Percentiles rank a stretch among this genome's conserved stretches.
Evolutionary conservation across 202 grass and related monocot species (phyloP).

Genomic region (Alloteropsis angusta): DNA sequence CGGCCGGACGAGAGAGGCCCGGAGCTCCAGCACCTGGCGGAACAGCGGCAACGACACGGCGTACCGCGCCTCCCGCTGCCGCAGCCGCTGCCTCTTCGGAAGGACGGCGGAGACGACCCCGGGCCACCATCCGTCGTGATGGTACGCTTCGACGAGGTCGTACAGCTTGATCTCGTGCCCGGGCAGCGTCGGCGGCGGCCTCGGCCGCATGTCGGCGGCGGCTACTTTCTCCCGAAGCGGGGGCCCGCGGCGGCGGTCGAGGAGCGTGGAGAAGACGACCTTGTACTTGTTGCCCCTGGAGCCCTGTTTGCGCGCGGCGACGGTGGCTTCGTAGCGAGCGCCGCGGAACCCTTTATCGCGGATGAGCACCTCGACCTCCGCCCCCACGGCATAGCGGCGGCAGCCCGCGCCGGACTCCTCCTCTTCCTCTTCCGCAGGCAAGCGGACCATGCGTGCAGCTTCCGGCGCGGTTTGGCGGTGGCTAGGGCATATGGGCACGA

Average conservation of each 20-base stretch:
- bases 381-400: neutral
- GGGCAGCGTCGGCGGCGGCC: neutral
- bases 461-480: neutral
- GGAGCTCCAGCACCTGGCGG: constrained; percentile 24
- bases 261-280: constrained; percentile 33
- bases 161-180: constrained; percentile 3
- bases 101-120: constrained; percentile 37
- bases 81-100: neutral
- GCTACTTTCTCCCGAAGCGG: constrained; percentile 7
- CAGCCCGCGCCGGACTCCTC: neutral
- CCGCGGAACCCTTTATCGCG: constrained; percentile 28
- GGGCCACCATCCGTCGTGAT: constrained; percentile 54
- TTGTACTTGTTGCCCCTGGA: constrained; percentile 1
- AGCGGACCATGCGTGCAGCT: neutral
- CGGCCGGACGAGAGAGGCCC: constrained; percentile 25
- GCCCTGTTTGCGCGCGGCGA: neutral
- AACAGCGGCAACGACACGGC: constrained; percentile 31
- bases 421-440: neutral
- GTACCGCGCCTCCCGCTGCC: neutral
- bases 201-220: constrained; percentile 9
- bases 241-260: neutral
- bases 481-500: too few species aligned
- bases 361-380: constrained; percentile 41
- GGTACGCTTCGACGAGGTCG: constrained; percentile 52
- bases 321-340: constrained; percentile 42